Conservation (phyloP, 108 stramenopile genomes). For the Schizochytrium sp. region DNA sequence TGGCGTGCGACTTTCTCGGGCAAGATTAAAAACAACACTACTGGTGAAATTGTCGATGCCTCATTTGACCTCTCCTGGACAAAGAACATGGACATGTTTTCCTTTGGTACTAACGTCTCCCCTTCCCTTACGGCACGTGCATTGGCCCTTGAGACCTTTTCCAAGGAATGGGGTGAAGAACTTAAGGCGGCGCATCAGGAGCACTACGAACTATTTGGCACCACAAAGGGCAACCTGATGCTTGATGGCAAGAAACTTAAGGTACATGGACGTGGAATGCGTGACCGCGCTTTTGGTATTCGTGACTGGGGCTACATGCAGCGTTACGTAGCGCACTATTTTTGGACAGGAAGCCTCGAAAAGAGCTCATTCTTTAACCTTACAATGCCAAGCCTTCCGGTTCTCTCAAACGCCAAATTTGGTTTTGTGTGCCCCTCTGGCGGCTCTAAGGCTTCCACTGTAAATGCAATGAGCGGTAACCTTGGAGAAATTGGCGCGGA, state of each 20-base stretch:
- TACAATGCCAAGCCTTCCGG: conserved; percentile 22
- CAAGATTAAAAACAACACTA: conserved; percentile 1
- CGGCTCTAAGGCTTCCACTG: background rate
- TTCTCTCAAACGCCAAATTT: conserved; percentile 21
- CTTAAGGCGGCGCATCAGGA: conserved; percentile 41
- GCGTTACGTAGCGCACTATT: background rate
- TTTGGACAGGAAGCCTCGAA: background rate
- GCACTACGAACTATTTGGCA: background rate
- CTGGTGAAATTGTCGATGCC: background rate
- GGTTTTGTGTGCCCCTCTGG: conserved; percentile 23
- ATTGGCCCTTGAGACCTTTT: background rate
- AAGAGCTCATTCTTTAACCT: background rate
- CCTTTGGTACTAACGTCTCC: conserved; percentile 15
- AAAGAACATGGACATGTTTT: conserved; percentile 26
- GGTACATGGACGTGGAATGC: conserved; percentile 13
- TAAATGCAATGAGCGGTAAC: conserved; percentile 16
- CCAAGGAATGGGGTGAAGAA: conserved; percentile 15
- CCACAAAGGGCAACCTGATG: background rate
- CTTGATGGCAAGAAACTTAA: background rate
- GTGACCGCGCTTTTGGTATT: conserved; percentile 15
- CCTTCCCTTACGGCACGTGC: background rate
- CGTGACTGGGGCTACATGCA: conserved; percentile 51
- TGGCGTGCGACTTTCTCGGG: conserved; percentile 32
- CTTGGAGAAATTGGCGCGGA: background rate
- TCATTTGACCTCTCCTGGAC: conserved; percentile 13